Evolutionary conservation across 192 early-diverging fungal genomes (phyloP), one percentile per base, ranked within the genome.

Genomic region (Endogone sp.): DNA sequence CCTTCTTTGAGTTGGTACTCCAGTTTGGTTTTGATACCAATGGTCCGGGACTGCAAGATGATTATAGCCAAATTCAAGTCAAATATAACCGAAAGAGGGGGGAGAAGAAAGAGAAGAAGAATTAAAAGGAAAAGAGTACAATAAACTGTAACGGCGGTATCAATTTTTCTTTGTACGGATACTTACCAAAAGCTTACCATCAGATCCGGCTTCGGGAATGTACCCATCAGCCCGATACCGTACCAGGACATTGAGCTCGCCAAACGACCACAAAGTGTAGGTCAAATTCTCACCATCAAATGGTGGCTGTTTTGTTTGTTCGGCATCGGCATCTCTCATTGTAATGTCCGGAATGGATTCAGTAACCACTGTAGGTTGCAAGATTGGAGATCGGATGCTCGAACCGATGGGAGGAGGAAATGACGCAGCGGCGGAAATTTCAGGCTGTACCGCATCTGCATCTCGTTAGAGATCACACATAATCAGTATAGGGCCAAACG

Each of bases 1-100:
- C 65, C 68, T 23, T 61, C 11, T 31, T 72, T 58, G 21, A 66
- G 25, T 13, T 79, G 74, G 58, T 76, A 79, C 29, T 79, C 78
- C 13, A 79, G 62, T 64, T 79, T 79, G 1, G 74, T 27, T 22
- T 68, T 75, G n/a, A 79, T 27, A 21, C 62, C 30, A 13, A 75
- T 62, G 13, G 62, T 64, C 25, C 71, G 6, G 59, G 59, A 22
- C 59, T 23, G 22, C 24, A 26, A 23, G 22, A n/a, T 56, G n/a
- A n/a, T n/a, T n/a, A n/a, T n/a, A n/a, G n/a, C n/a, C n/a, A n/a
- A n/a, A n/a, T n/a, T n/a, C n/a, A n/a, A n/a, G n/a, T n/a, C n/a
- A n/a, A n/a, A n/a, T n/a, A n/a, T n/a, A n/a, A n/a, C n/a, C n/a
- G n/a, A n/a, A n/a, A n/a, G n/a, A n/a, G n/a, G n/a, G n/a, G n/a